Evolutionary conservation across 176 grass and related monocot genomes (phyloP).

Genomic region (Elaeis guineensis): DNA sequence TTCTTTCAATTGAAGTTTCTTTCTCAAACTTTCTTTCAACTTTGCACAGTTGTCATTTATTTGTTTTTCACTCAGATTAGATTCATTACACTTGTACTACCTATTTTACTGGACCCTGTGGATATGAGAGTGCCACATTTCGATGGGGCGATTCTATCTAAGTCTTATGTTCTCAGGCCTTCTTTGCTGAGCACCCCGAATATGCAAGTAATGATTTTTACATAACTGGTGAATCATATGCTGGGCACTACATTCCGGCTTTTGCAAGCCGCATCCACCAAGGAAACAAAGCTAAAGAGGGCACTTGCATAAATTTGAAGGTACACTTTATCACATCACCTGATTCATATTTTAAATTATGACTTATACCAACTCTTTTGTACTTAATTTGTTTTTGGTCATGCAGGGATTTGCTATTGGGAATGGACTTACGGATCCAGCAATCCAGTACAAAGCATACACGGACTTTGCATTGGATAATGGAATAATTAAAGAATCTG

Average conservation of each 20-base stretch:
- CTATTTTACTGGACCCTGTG: too few species aligned
- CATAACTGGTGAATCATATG: constrained; percentile 95
- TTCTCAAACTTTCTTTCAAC: too few species aligned
- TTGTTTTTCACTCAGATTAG: too few species aligned
- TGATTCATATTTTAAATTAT: constrained; percentile 4
- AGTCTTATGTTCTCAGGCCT: constrained; percentile 38
- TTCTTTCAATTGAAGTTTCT: too few species aligned
- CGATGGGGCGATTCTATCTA: too few species aligned
- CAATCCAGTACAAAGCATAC: constrained; percentile 97
- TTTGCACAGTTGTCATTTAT: too few species aligned
- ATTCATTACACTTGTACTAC: too few species aligned
- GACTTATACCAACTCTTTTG: neutral
- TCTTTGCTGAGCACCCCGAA: constrained; percentile 81
- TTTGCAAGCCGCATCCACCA: constrained; percentile 74
- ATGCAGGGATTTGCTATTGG: constrained; percentile 87
- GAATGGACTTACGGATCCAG: constrained; percentile 88
- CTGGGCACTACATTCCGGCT: constrained; percentile 96
- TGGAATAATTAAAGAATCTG: constrained; percentile 63
- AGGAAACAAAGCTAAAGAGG: constrained; percentile 82
- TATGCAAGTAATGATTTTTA: constrained; percentile 68
- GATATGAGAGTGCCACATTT: too few species aligned
- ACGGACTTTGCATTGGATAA: constrained; percentile 89
- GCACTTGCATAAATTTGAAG: constrained; percentile 90
- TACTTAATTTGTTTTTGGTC: neutral
- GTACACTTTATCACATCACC: constrained; percentile 1